Evolutionary conservation across 805 yeast genomes (phyloP).

Genomic region (Wickerhamiella kurtzmanii): DNA sequence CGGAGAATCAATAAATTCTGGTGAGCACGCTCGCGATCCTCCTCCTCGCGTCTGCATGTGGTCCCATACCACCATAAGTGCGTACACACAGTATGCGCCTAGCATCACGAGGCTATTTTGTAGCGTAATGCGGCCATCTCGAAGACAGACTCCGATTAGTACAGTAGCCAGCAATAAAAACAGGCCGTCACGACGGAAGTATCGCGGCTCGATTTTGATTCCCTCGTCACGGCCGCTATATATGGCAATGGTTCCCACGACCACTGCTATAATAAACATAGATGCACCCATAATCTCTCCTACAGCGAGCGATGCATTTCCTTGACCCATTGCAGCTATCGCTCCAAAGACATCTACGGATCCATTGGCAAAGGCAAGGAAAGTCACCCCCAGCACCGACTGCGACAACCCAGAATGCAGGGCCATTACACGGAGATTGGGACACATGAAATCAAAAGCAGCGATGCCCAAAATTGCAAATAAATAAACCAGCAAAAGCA

Average conservation of each 20-base stretch:
- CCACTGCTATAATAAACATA: conserved; percentile 63
- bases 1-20: neutral
- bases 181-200: conserved; percentile 46
- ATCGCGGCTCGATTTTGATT: conserved; percentile 33
- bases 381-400: conserved; percentile 70
- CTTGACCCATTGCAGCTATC: conserved; percentile 61
- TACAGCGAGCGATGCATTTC: conserved; percentile 65
- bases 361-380: conserved; percentile 85
- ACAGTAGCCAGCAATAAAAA: conserved; percentile 42
- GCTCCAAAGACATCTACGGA: conserved; percentile 83
- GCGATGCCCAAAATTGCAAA: conserved; percentile 60
- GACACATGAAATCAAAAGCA: conserved; percentile 72
- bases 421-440: conserved; percentile 60
- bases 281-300: conserved; percentile 91
- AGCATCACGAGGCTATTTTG: conserved; percentile 49
- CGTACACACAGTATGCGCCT: conserved; percentile 43
- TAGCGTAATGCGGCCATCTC: conserved; percentile 41
- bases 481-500: conserved; percentile 27
- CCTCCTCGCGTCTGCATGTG: conserved; percentile 18
- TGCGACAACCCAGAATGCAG: conserved; percentile 51
- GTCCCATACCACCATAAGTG: conserved; percentile 35
- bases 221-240: conserved; percentile 33
- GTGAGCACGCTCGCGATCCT: neutral
- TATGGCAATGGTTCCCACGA: conserved; percentile 66
- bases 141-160: conserved; percentile 38